A percentile compares a stretch with the other conserved stretches of the same genome.
Conservation (phyloP, 2,329 filamentous ascomycete species). For the Diaporthe citri region DNA sequence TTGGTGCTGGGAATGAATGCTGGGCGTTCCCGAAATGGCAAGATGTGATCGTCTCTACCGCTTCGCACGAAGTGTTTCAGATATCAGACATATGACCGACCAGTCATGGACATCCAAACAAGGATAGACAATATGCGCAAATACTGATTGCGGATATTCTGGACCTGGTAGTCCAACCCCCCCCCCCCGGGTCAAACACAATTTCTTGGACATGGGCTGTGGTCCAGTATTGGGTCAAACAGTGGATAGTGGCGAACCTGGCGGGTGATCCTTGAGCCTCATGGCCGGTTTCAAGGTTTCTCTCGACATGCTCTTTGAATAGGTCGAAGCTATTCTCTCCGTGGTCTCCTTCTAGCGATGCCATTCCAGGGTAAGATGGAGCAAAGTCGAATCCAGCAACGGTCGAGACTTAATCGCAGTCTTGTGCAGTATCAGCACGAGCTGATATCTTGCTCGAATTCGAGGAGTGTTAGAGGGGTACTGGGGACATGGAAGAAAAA, state of each 20-base stretch:
- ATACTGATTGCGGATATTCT: not conserved
- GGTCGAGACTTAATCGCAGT: not conserved
- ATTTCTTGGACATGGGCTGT: not conserved
- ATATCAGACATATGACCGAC: not conserved
- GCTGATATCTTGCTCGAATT: no score
- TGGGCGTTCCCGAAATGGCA: conserved; percentile 4
- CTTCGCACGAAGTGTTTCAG: not conserved
- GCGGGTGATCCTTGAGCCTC: not conserved
- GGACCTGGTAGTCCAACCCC: not conserved
- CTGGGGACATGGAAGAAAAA: no score
- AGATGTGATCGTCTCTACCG: not conserved
- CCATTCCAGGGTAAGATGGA: not conserved
- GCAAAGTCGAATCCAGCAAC: not conserved
- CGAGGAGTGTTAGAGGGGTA: no score
- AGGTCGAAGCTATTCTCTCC: not conserved
- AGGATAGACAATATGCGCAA: conserved; percentile 9
- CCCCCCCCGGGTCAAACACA: not conserved
- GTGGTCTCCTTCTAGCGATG: not conserved
- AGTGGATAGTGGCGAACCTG: not conserved
- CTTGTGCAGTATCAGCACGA: no score
- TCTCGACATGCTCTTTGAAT: not conserved
- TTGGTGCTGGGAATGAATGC: not conserved
- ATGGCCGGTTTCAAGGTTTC: not conserved
- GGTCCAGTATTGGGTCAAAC: not conserved
- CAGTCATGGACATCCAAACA: not conserved